These are phyloP conservation scores for Coemansia brasiliensis DNA, from an alignment of 192 early-diverging fungal genomes.

Conservation along the genomic window DNA sequence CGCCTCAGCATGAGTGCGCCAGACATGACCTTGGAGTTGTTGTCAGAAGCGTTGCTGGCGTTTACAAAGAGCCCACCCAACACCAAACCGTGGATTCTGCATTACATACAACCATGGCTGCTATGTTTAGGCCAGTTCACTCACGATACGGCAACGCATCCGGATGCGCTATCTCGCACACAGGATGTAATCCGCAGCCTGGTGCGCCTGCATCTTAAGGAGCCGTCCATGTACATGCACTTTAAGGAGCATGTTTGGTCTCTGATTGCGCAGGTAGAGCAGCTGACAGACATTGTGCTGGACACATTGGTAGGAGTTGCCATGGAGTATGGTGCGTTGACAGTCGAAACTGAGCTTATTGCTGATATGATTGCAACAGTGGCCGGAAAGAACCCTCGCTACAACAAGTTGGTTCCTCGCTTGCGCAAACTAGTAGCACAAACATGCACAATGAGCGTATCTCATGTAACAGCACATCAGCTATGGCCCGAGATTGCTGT, in stretches of 20 bases:
- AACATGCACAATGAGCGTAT: conserved; percentile 72
- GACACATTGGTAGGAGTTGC: conserved; percentile 80
- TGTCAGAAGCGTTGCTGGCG: conserved; percentile 81
- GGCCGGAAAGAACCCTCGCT: conserved; percentile 72
- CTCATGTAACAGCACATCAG: conserved; percentile 75
- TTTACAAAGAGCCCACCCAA: conserved; percentile 74
- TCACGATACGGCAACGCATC: conserved; percentile 40
- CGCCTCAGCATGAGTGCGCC: conserved; percentile 73
- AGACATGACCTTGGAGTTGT: conserved; percentile 84
- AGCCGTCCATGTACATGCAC: conserved; percentile 78
- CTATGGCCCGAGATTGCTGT: conserved; percentile 93
- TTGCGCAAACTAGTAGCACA: conserved; percentile 80
- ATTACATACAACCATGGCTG: conserved; percentile 91
- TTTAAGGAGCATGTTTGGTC: conserved; percentile 88
- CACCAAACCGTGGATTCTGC: conserved; percentile 76
- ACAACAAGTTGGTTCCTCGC: conserved; percentile 78
- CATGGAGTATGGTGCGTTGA: conserved; percentile 75
- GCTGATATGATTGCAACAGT: conserved; percentile 85
- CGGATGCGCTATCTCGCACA: conserved; percentile 54
- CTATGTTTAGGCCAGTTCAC: conserved; percentile 70
- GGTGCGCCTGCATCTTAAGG: conserved; percentile 80
- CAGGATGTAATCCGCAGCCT: conserved; percentile 76
- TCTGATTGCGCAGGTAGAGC: conserved; percentile 74
- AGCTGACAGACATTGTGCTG: conserved; percentile 76
- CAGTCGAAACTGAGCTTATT: conserved; percentile 77